Evolutionary conservation across 495 filamentous ascomycete genomes (phyloP).

Genomic region (Cenococcum geophilum): DNA sequence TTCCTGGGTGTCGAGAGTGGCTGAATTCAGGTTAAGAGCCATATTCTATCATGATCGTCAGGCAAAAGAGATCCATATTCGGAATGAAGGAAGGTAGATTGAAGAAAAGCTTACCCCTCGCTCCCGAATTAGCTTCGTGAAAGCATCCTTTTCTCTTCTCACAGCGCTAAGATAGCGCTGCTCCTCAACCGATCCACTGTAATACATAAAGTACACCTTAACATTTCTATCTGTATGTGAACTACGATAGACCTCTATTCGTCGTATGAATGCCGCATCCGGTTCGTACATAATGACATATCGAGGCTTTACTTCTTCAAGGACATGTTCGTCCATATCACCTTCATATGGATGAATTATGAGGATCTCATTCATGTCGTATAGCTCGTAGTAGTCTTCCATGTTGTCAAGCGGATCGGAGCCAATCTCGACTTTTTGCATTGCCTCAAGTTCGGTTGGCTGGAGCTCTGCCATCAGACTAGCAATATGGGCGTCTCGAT

Average conservation of each 20-base stretch:
- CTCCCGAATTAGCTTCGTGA: constrained; percentile 87
- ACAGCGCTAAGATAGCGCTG: constrained; percentile 88
- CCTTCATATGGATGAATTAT: constrained; percentile 90
- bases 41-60: constrained; percentile 47
- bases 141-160: constrained; percentile 88
- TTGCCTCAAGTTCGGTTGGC: constrained; percentile 57
- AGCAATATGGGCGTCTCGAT: constrained; percentile 68
- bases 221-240: constrained; percentile 86
- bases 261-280: constrained; percentile 87
- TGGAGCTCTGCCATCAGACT: constrained; percentile 60
- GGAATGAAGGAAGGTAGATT: constrained; percentile 14
- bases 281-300: constrained; percentile 99
- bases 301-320: constrained; percentile 85
- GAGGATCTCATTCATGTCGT: constrained; percentile 83
- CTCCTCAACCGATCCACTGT: constrained; percentile 90
- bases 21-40: constrained; percentile 72
- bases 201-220: constrained; percentile 92
- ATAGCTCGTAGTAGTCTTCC: constrained; percentile 81
- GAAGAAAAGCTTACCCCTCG: constrained; percentile 47
- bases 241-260: constrained; percentile 92
- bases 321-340: constrained; percentile 90
- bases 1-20: constrained; percentile 78
- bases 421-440: constrained; percentile 65
- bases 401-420: constrained; percentile 80
- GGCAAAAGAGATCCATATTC: background rate